Percentiles rank a stretch among this genome's conserved stretches.
Evolutionary conservation across 805 yeast genomes (phyloP).

Genomic region (Candida maesae): DNA sequence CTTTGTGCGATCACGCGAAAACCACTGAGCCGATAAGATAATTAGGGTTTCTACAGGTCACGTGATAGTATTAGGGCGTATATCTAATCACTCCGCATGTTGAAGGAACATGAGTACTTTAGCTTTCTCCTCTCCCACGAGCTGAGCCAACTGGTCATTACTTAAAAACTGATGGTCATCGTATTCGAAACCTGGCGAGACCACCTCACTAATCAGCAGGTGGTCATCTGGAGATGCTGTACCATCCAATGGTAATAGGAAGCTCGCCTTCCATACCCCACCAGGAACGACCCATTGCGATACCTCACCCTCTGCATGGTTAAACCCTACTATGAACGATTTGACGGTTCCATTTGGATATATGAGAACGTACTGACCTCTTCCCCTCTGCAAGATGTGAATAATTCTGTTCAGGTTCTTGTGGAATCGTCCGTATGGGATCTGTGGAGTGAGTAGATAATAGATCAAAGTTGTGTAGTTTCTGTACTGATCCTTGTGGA

Average conservation of each 20-base stretch:
- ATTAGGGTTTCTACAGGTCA: slow-evolving; percentile 6
- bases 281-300: slow-evolving; percentile 66
- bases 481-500: slow-evolving; percentile 25
- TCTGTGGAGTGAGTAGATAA: slow-evolving; percentile 47
- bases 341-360: slow-evolving; percentile 48
- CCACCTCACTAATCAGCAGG: slow-evolving; percentile 51
- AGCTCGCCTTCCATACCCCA: slow-evolving; percentile 55
- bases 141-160: slow-evolving; percentile 29
- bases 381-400: slow-evolving; percentile 52
- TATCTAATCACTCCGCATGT: slow-evolving; percentile 7
- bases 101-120: slow-evolving; percentile 36
- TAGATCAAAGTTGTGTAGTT: slow-evolving; percentile 49
- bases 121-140: slow-evolving; percentile 38
- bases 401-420: slow-evolving; percentile 48
- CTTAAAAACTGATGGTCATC: slow-evolving; percentile 47
- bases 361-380: slow-evolving; percentile 51
- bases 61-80: slow-evolving; percentile 8
- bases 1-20: not conserved
- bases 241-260: slow-evolving; percentile 36
- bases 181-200: slow-evolving; percentile 59
- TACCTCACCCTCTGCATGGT: slow-evolving; percentile 42
- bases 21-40: too few species aligned
- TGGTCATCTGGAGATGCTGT: slow-evolving; percentile 35
- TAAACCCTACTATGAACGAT: slow-evolving; percentile 51
- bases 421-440: slow-evolving; percentile 50